Conservation (phyloP, 2,329 filamentous ascomycete genomes). For the Aspergillus niger region DNA sequence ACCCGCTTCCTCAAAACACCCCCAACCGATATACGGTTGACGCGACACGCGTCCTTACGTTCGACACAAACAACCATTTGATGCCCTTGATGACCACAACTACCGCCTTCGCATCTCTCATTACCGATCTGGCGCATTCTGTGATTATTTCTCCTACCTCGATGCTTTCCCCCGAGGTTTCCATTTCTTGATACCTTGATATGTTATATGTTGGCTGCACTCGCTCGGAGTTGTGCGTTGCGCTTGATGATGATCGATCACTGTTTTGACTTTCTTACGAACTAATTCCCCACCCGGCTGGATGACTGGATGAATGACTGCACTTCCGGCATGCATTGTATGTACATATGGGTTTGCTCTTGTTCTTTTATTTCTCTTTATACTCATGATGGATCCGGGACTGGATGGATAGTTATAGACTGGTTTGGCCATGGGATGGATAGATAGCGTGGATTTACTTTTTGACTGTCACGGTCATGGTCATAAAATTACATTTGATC, state of each 20-base stretch:
- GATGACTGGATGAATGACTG: slow-evolving; percentile 17
- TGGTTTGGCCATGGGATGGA: slow-evolving; percentile 20
- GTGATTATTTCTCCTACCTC: slow-evolving; percentile 3
- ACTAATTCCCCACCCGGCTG: slow-evolving; percentile 22
- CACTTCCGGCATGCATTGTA: slow-evolving; percentile 10
- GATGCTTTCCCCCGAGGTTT: neutral
- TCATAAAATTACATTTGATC: neutral
- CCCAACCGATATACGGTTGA: neutral
- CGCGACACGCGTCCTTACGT: neutral
- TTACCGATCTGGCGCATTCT: slow-evolving; percentile 12
- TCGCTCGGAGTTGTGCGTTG: slow-evolving; percentile 12
- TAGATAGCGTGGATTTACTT: slow-evolving; percentile 6
- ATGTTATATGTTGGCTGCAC: neutral
- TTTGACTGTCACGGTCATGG: neutral
- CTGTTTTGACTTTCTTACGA: slow-evolving; percentile 11
- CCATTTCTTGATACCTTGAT: slow-evolving; percentile 16
- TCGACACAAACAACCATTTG: neutral
- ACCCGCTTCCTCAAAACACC: neutral
- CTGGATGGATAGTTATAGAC: slow-evolving; percentile 20
- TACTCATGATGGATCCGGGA: slow-evolving; percentile 16
- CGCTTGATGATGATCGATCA: slow-evolving; percentile 11
- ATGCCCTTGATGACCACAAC: slow-evolving; percentile 17
- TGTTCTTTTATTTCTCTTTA: slow-evolving; percentile 12
- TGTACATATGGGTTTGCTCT: slow-evolving; percentile 14
- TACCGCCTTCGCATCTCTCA: slow-evolving; percentile 1